Evolutionary conservation across 1,284 basidiomycete genomes (phyloP), one percentile per base, ranked within the genome.

Genomic region (Chalciporus sp.): DNA sequence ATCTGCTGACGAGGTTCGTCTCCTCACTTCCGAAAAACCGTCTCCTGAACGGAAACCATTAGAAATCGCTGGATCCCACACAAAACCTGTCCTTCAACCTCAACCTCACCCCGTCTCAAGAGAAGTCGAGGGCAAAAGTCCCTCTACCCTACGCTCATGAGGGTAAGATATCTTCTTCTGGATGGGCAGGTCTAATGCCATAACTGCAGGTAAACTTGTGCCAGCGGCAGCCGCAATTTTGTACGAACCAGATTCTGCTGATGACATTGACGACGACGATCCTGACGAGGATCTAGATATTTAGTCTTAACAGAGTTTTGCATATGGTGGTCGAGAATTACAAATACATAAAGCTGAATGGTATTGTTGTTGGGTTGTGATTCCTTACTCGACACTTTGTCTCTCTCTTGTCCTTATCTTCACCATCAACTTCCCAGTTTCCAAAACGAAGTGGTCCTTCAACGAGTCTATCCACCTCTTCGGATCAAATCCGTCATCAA

Each of bases 211-310:
- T 12, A 65, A 68, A 61, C 42, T 17, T 3, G 2, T n/a, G 2
- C 43, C 55, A 46, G 52, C 55, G 10, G 42, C 66, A 16, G 75
- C 73, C 8, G 74, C 74, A 14, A 85, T 86, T 35, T 68, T 81
- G 51, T 94, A 94, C 58, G 88, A 92, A 61, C 91, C 92, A 16
- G 92, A 94, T 65, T 92, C 90, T 17, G 92, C 88, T 31, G 92
- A 94, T 64, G 92, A 94, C 61, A 81, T 93, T 46, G 92, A 94
- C 62, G 92, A 93, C 52, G 92, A 94, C 51, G 92, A 94, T 74
- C 92, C 92, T 19, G 92, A 94, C 62, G 92, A 94, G 65, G 92
- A 94, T 69, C 72, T 94, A 54, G 90, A 94, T 66, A 86, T 94
- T 53, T 93, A 75, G 71, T 29, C 23, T 35, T 9, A 42, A 39